phyloP scores from a whole-genome alignment of 805 yeast genomes.

The Candida vaughaniae region DNA sequence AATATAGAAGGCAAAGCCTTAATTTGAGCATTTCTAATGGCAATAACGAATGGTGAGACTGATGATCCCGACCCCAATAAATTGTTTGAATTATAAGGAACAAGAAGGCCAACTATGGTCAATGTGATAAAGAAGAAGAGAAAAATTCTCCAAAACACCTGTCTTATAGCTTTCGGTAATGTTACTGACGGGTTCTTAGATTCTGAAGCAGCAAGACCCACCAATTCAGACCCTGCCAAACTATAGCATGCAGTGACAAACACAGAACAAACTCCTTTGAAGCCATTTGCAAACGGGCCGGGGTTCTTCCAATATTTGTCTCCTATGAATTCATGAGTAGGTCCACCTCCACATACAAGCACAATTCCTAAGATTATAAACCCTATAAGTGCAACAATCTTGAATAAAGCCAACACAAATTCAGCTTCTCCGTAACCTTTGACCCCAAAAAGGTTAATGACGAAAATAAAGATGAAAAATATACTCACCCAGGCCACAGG shows the following conservation, averaged over 20 bases:
- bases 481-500: constrained; percentile 39
- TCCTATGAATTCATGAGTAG: constrained; percentile 35
- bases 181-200: constrained; percentile 37
- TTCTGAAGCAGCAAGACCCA: constrained; percentile 40
- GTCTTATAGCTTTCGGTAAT: constrained; percentile 42
- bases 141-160: constrained; percentile 44
- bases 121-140: constrained; percentile 37
- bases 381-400: constrained; percentile 35
- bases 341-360: constrained; percentile 40
- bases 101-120: constrained; percentile 36
- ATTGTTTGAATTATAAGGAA: constrained; percentile 50
- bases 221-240: constrained; percentile 38
- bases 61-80: constrained; percentile 47
- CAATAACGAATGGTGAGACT: constrained; percentile 77
- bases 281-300: constrained; percentile 38
- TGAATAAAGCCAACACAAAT: constrained; percentile 28
- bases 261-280: constrained; percentile 38
- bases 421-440: constrained; percentile 41
- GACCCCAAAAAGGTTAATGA: constrained; percentile 34
- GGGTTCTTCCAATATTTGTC: constrained; percentile 29
- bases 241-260: constrained; percentile 39
- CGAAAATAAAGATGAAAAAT: constrained; percentile 28
- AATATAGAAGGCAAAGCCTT: constrained; percentile 67
- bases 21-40: constrained; percentile 61
- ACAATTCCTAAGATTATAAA: constrained; percentile 36